These are phyloP conservation scores for Mortierella sp. DNA, from an alignment of 371 early-diverging fungal genomes.

Conservation along the genomic window DNA sequence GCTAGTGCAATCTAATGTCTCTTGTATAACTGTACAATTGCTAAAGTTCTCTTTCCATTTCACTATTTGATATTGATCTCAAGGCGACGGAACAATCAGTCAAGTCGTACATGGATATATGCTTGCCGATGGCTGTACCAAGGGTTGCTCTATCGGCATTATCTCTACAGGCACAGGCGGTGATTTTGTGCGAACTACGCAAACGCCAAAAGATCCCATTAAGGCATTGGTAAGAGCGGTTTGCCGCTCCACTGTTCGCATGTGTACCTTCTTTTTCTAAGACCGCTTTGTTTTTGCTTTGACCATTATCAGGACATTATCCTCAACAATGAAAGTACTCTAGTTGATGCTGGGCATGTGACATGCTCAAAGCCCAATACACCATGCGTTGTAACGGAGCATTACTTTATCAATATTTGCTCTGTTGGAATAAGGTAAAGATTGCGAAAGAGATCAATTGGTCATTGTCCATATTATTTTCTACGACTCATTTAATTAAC, in stretches of 20 bases:
- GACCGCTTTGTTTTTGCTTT: background rate
- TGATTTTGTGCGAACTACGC: slow-evolving; percentile 48
- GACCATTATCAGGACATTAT: slow-evolving; percentile 29
- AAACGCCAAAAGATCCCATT: slow-evolving; percentile 35
- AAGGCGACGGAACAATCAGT: slow-evolving; percentile 57
- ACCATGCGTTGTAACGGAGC: slow-evolving; percentile 23
- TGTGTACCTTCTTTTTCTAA: background rate
- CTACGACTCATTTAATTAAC: background rate
- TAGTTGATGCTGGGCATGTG: slow-evolving; percentile 41
- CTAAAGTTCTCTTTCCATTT: background rate
- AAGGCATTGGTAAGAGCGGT: slow-evolving; percentile 34
- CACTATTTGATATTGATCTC: background rate
- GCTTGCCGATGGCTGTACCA: slow-evolving; percentile 33
- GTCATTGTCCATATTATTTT: no score
- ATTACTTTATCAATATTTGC: slow-evolving; percentile 55
- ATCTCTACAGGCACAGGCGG: slow-evolving; percentile 56
- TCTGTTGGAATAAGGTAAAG: slow-evolving; percentile 50
- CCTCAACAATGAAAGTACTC: slow-evolving; percentile 19
- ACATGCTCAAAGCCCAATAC: slow-evolving; percentile 25
- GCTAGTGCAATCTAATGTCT: background rate
- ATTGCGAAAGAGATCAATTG: background rate
- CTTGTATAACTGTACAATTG: background rate
- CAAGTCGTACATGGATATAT: slow-evolving; percentile 57
- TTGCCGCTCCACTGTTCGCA: background rate
- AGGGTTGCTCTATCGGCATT: slow-evolving; percentile 42